Evolutionary conservation across 108 stramenopile genomes (phyloP).

Genomic region (Nitzschia sp.): DNA sequence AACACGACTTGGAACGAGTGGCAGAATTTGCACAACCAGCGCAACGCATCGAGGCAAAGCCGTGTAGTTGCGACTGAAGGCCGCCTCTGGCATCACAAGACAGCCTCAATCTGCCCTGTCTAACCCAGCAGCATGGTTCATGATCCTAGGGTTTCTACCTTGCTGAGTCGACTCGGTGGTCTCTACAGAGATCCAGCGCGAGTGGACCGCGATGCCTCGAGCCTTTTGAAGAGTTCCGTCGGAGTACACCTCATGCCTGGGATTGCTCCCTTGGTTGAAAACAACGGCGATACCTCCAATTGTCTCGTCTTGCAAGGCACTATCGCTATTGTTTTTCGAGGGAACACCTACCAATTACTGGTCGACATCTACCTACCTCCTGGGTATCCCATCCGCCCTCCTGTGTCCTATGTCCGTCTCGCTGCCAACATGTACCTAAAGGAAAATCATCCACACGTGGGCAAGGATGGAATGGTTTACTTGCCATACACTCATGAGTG

Average conservation of each 20-base stretch:
- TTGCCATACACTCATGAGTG: constrained; percentile 94
- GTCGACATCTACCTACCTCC: constrained; percentile 91
- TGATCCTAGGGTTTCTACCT: constrained; percentile 46
- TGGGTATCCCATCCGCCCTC: constrained; percentile 81
- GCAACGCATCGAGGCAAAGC: no score
- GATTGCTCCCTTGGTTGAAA: constrained; percentile 59
- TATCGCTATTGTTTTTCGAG: constrained; percentile 84
- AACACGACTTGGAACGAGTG: no score
- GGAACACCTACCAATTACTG: constrained; percentile 85
- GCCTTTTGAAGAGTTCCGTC: constrained; percentile 54
- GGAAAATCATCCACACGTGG: constrained; percentile 83
- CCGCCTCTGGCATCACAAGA: no score
- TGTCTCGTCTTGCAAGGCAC: constrained; percentile 83
- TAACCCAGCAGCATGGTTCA: constrained; percentile 35
- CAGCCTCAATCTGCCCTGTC: no score
- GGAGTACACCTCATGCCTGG: constrained; percentile 62
- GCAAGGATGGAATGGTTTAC: constrained; percentile 87
- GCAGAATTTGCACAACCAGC: no score
- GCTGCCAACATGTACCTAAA: constrained; percentile 78
- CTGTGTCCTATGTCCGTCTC: constrained; percentile 84
- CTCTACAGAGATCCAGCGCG: constrained; percentile 78
- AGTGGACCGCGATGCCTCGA: constrained; percentile 67
- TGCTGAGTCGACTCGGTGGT: constrained; percentile 64
- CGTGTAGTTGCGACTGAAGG: no score
- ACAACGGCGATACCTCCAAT: constrained; percentile 55